Evolutionary conservation across 805 yeast species (phyloP), one percentile per base, ranked within the genome.

Genomic region (Saturnispora zaruensis): DNA sequence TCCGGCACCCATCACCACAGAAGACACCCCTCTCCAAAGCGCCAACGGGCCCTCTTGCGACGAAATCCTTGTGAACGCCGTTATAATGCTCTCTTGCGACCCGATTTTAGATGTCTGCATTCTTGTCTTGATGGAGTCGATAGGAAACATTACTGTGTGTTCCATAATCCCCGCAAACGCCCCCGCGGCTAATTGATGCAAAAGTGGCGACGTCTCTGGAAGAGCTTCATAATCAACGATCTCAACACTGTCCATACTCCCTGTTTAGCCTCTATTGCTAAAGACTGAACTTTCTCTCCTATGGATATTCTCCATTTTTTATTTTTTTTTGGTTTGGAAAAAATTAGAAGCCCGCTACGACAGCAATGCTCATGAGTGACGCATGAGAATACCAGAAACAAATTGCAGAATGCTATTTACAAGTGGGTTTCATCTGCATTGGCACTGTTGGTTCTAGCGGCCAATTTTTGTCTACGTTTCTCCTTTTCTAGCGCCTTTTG

Each of bases 141-240:
- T 81, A 2, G 99, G 99, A 64, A 82, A 91, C 96, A 91, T 88
- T 42, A 91, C 88, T 1, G 96, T 82, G 67, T 91, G 99, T 65
- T 91, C 99, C 97, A 91, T 87, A 50, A 93, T 87, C 25, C 99
- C 99, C n/a, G 99, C 98, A 69, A 89, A 87, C 0, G 97, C 98
- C 9, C 99, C 99, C 2, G 98, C 98, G 11, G 79, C 63, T 53
- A 91, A 74, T 63, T 90, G 95, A 4, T 95, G 87, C 5, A 79
- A 63, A 49, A 93, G 69, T 1, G 96, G 82, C 9, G 96, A 89
- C 59, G 82, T 81, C 33, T 82, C 86, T 1, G 98, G 98, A 26
- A 91, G 74, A 5, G 96, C 81, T 67, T 91, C 99, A 66, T 91
- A 91, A 63, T 91, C 99, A 28, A 28, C 32, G 34, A 83, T 74